Percentiles rank a stretch among this genome's conserved stretches.
Evolutionary conservation across 331 rosid species (phyloP).

Genomic region (Pyracantha coccinea): DNA sequence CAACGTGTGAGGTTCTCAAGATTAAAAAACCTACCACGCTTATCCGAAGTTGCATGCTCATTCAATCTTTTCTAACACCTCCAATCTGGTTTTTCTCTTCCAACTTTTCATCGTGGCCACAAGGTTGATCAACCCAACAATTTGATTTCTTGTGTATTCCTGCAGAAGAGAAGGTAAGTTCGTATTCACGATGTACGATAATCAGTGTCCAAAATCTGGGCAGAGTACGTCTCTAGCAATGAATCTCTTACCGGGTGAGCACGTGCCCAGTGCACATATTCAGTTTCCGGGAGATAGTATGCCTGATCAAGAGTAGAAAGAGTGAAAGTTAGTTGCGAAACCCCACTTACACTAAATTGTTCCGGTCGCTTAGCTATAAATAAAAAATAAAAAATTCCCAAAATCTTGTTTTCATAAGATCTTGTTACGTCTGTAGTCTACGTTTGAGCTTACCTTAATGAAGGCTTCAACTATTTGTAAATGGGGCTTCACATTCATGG

Average conservation of each 20-base stretch:
- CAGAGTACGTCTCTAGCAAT: background rate
- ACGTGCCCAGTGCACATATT: constrained; percentile 89
- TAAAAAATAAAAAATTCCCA: too few species aligned
- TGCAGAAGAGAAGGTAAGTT: constrained; percentile 30
- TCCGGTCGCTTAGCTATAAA: background rate
- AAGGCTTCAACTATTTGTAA: constrained; percentile 82
- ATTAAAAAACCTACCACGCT: background rate
- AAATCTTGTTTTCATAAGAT: too few species aligned
- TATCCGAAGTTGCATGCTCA: constrained; percentile 24
- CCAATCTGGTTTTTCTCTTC: constrained; percentile 95
- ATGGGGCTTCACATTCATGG: constrained; percentile 74
- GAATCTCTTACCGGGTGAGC: constrained; percentile 69
- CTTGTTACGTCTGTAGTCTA: too few species aligned
- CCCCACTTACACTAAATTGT: background rate
- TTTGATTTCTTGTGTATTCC: constrained; percentile 82
- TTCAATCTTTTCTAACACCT: constrained; percentile 81
- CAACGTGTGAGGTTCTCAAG: background rate
- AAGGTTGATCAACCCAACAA: constrained; percentile 80
- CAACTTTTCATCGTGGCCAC: constrained; percentile 96
- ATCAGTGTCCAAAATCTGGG: background rate
- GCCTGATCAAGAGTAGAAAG: constrained; percentile 52
- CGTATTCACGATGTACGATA: constrained; percentile 2
- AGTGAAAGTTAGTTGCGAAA: constrained; percentile 6
- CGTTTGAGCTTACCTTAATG: constrained; percentile 58
- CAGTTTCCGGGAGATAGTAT: constrained; percentile 95